Conservation (phyloP, 768 basidiomycete genomes). For the Pisolithus microcarpus region DNA sequence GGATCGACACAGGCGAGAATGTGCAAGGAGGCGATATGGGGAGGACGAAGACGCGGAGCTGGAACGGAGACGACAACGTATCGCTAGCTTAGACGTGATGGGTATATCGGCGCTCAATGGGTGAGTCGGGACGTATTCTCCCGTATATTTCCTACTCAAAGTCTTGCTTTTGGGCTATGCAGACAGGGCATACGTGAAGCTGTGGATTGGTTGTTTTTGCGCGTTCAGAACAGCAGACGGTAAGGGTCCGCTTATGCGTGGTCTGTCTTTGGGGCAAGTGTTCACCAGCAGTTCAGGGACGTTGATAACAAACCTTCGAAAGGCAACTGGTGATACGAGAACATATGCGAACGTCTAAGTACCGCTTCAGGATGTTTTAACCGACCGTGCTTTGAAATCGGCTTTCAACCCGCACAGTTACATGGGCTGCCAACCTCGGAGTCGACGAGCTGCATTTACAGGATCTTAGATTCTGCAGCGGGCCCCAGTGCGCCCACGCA, state of each 20-base stretch:
- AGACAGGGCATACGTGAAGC: slow-evolving; percentile 87
- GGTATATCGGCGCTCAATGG: slow-evolving; percentile 88
- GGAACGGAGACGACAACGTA: slow-evolving; percentile 42
- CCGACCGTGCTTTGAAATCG: neutral
- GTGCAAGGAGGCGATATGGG: slow-evolving; percentile 48
- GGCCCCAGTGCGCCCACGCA: too few species aligned
- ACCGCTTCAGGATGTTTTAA: too few species aligned
- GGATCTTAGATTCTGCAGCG: too few species aligned
- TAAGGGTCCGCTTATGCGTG: slow-evolving; percentile 15
- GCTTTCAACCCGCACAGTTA: too few species aligned
- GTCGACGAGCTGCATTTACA: too few species aligned
- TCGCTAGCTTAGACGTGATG: slow-evolving; percentile 82
- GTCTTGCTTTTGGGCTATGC: neutral
- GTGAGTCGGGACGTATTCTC: slow-evolving; percentile 35
- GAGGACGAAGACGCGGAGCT: slow-evolving; percentile 40
- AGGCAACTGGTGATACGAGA: too few species aligned
- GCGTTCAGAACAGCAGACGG: slow-evolving; percentile 86
- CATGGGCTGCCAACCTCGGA: too few species aligned
- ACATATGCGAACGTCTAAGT: too few species aligned
- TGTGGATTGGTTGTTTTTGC: slow-evolving; percentile 90
- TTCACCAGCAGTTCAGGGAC: neutral
- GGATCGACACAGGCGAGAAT: slow-evolving; percentile 70
- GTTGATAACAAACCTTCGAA: neutral
- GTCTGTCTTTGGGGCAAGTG: too few species aligned
- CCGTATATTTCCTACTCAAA: too few species aligned